These are phyloP conservation scores for Isochrysis galbana DNA, from an alignment of 78 protist species.

Conservation along the genomic window DNA sequence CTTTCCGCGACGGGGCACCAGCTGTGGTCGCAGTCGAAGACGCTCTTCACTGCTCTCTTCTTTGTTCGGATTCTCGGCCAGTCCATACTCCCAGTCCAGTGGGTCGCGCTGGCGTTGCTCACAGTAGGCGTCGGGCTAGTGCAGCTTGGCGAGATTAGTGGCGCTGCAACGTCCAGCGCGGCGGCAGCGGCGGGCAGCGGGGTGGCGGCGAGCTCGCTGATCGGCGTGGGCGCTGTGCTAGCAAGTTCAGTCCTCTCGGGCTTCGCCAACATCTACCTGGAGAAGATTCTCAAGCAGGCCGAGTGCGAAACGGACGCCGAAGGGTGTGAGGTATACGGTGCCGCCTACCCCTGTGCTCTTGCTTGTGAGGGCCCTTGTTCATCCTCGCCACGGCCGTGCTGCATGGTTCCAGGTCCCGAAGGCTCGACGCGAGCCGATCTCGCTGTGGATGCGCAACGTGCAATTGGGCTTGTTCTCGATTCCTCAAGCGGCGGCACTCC, in stretches of 20 bases:
- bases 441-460: constrained; percentile 18
- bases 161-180: too few species aligned
- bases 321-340: too few species aligned
- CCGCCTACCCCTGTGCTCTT: too few species aligned
- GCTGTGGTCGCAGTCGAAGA: background rate
- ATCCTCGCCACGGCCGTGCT: too few species aligned
- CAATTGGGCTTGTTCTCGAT: background rate
- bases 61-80: background rate
- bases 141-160: background rate
- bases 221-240: background rate
- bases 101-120: background rate
- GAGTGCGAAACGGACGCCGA: too few species aligned
- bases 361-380: too few species aligned
- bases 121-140: background rate
- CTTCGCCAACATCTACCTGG: background rate
- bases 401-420: too few species aligned
- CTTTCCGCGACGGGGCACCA: background rate
- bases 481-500: background rate
- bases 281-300: background rate
- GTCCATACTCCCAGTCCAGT: background rate
- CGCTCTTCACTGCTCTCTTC: constrained; percentile 16
- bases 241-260: background rate
- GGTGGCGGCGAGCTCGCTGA: background rate
- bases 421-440: too few species aligned
- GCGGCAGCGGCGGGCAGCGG: background rate